phyloP scores from a whole-genome alignment of 176 grass and related monocot genomes.

The Oryza glaberrima region DNA sequence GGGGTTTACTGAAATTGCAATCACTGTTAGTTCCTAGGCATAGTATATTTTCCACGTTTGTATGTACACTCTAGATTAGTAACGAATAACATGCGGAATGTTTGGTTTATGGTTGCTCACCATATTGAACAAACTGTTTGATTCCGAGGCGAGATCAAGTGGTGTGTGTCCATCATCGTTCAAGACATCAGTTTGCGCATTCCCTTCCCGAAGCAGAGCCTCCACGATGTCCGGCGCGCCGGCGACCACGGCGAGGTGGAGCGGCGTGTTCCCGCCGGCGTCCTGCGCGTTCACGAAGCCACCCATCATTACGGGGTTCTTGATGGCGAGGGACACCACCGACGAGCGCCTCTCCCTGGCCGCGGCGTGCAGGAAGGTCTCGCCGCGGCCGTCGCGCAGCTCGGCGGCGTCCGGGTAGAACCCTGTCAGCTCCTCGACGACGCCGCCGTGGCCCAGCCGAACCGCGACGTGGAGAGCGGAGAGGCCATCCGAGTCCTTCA shows the following conservation, averaged over 20 bases:
- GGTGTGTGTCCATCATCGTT: conserved; percentile 6
- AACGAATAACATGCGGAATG: too few relatives aligned
- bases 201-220: background rate
- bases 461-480: conserved; percentile 33
- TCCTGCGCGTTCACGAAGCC: conserved; percentile 25
- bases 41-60: too few relatives aligned
- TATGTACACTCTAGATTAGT: too few relatives aligned
- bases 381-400: background rate
- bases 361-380: conserved; percentile 35
- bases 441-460: conserved; percentile 16
- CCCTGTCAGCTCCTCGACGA: background rate
- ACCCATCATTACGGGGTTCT: background rate
- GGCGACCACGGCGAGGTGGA: conserved; percentile 8
- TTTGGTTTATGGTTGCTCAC: background rate
- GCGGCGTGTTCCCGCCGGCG: conserved; percentile 32
- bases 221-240: background rate
- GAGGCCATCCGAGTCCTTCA: background rate
- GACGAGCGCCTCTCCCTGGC: background rate
- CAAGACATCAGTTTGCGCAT: background rate
- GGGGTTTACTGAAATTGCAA: too few relatives aligned
- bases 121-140: background rate
- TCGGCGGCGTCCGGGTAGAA: background rate
- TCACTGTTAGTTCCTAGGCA: too few relatives aligned
- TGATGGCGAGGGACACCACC: background rate
- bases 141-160: background rate